Conservation (phyloP, 345 rosid genomes). For the Camelina sativa region DNA sequence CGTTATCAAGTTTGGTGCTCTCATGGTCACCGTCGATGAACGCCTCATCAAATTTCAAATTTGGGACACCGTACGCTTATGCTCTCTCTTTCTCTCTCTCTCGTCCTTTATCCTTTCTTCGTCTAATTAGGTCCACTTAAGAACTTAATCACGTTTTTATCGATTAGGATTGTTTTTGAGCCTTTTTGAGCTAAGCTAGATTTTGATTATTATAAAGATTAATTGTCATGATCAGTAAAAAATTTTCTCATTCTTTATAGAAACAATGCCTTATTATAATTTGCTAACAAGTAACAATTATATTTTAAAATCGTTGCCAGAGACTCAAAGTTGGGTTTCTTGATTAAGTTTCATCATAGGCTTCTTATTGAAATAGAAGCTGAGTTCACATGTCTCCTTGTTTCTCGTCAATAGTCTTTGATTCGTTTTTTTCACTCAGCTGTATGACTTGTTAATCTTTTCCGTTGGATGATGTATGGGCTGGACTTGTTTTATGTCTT, state of each 20-base stretch:
- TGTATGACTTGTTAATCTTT: not conserved
- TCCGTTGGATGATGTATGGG: not conserved
- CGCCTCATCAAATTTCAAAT: slow-evolving; percentile 68
- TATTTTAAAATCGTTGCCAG: not conserved
- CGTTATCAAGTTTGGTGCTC: slow-evolving; percentile 62
- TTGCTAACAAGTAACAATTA: not conserved
- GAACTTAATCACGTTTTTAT: not conserved
- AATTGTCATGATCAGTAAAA: not conserved
- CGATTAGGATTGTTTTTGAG: slow-evolving; percentile 13
- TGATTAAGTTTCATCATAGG: slow-evolving; percentile 6
- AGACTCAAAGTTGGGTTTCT: slow-evolving; percentile 8
- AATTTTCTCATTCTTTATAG: not conserved
- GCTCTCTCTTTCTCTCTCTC: not conserved
- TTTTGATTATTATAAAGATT: not conserved
- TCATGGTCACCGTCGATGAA: slow-evolving; percentile 66
- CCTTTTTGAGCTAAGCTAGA: not conserved
- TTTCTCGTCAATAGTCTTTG: slow-evolving; percentile 11
- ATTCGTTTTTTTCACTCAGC: not conserved
- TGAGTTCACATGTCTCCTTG: slow-evolving; percentile 6
- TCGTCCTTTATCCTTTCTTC: not conserved
- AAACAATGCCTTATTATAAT: not conserved
- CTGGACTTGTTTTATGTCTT: slow-evolving; percentile 4
- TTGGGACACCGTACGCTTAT: slow-evolving; percentile 62
- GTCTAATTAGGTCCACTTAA: not conserved
- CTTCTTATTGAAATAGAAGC: slow-evolving; percentile 6